Evolutionary conservation across 1,139 yeast genomes (phyloP), one percentile per base, ranked within the genome.

Genomic region (Taphrina flavorubra): DNA sequence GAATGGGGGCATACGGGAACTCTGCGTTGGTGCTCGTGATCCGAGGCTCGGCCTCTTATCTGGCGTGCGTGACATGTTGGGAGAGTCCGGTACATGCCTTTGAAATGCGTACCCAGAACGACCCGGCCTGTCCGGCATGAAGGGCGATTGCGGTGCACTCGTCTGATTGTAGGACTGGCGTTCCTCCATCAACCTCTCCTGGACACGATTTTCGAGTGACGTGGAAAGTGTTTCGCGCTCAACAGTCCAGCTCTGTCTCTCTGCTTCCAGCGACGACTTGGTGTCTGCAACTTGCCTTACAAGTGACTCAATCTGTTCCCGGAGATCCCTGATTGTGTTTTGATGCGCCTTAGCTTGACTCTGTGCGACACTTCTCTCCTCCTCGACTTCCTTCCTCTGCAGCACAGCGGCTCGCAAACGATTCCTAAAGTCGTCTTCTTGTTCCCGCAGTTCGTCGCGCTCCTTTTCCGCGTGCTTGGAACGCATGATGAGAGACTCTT

Each of bases 401-500:
- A 71, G 20, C 6, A 34, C 40, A 31, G 64, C 68, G 0, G 65
- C 80, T 68, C 82, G 81, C 7, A 79, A 73, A 65, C 77, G 78
- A 69, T 79, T 81, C 59, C 79, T 71, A 1, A 74, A 65, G 6
- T 58, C 62, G 6, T 65, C 51, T 47, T 73, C 74, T 16, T 69
- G 70, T 46, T 71, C 65, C 2, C 56, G 49, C n/a, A 49, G 14
- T 20, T 72, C 73, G 34, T 72, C 74, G 16, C 68, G 69, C 51
- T 73, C 74, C 18, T 76, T 71, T 49, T 84, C 82, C 53, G 87
- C 77, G 47, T 78, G 77, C 34, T 83, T 81, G 8, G 86, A 79
- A 69, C 85, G 84, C 16, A 77, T 75, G 62, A 82, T 79, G 68
- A 88, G 77, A 46, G 82, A 81, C 39, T 84, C 78, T 74, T 89